Evolutionary conservation across 352 stramenopile species (phyloP).

Genomic region (Globisporangium solare): DNA sequence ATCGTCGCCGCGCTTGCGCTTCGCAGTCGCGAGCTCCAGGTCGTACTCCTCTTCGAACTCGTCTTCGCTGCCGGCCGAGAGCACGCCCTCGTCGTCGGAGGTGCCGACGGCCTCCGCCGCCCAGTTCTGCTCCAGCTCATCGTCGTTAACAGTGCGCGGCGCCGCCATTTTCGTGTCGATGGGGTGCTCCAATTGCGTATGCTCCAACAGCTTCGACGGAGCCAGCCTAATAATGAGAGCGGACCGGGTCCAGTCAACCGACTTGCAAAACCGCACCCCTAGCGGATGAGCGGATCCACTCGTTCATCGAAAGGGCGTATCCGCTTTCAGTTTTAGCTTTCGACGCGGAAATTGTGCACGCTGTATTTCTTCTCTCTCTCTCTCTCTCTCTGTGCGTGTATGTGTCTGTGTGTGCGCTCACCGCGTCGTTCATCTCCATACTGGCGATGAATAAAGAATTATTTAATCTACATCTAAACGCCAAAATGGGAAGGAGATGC

Average conservation of each 20-base stretch:
- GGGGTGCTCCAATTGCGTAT: not conserved
- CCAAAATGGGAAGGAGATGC: not conserved
- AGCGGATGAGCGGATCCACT: slow-evolving; percentile 4
- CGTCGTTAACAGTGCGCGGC: slow-evolving; percentile 30
- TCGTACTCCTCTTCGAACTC: slow-evolving; percentile 75
- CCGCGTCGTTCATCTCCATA: slow-evolving; percentile 6
- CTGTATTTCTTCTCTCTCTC: no score
- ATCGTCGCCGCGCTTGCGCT: slow-evolving; percentile 28
- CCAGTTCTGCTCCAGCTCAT: slow-evolving; percentile 70
- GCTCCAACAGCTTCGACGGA: not conserved
- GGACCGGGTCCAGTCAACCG: slow-evolving; percentile 2
- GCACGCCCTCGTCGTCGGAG: slow-evolving; percentile 41
- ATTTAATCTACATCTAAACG: slow-evolving; percentile 6
- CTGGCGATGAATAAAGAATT: slow-evolving; percentile 1
- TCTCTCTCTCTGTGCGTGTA: no score
- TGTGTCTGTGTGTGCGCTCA: not conserved
- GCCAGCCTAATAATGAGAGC: slow-evolving; percentile 1
- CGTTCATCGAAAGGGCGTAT: not conserved
- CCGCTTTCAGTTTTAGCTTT: no score
- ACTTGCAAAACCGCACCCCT: not conserved
- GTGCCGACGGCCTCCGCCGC: slow-evolving; percentile 27
- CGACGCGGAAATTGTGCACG: not conserved
- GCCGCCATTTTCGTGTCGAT: slow-evolving; percentile 6
- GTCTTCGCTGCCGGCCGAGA: slow-evolving; percentile 74
- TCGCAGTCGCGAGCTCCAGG: slow-evolving; percentile 40